These are phyloP conservation scores for Aspergillus phoenicis DNA, from an alignment of 2,329 filamentous ascomycete genomes.

Conservation along the genomic window DNA sequence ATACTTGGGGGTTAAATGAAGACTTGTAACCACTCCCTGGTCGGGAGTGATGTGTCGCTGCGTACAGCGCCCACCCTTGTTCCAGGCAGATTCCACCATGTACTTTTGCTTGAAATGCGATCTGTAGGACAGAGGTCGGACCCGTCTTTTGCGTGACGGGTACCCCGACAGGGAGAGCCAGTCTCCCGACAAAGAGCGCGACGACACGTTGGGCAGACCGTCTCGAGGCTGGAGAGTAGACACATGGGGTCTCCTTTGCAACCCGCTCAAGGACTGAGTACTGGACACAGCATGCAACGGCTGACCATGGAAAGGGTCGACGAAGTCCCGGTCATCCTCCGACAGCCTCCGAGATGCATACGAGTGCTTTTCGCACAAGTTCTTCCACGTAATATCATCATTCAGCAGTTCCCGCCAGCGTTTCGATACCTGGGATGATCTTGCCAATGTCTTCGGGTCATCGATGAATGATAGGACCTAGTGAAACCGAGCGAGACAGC, in stretches of 20 bases:
- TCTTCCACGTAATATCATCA: slow-evolving; percentile 98
- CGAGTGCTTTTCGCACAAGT: slow-evolving; percentile 92
- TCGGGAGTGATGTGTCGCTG: slow-evolving; percentile 91
- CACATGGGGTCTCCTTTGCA: slow-evolving; percentile 30
- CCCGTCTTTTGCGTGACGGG: slow-evolving; percentile 52
- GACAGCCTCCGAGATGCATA: slow-evolving; percentile 75
- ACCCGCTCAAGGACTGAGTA: slow-evolving; percentile 24
- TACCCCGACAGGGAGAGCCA: slow-evolving; percentile 34
- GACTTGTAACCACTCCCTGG: slow-evolving; percentile 91
- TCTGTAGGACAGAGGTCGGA: slow-evolving; percentile 79
- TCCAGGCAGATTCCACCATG: slow-evolving; percentile 95
- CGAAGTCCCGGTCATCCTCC: slow-evolving; percentile 44
- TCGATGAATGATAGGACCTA: slow-evolving; percentile 96
- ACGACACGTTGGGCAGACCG: slow-evolving; percentile 52
- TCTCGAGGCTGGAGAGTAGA: slow-evolving; percentile 46
- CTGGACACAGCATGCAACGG: slow-evolving; percentile 25
- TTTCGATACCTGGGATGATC: slow-evolving; percentile 93
- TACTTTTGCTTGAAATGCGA: slow-evolving; percentile 98
- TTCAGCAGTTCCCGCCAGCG: slow-evolving; percentile 91
- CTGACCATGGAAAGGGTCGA: slow-evolving; percentile 38
- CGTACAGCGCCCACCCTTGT: slow-evolving; percentile 81
- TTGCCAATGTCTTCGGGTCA: slow-evolving; percentile 88
- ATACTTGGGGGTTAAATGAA: slow-evolving; percentile 92
- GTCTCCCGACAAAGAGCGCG: slow-evolving; percentile 37
- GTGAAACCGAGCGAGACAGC: slow-evolving; percentile 1